Percentiles rank a stretch among this genome's conserved stretches.
phyloP scores from a whole-genome alignment of 495 filamentous ascomycete genomes.

The Gamarada debralockiae region DNA sequence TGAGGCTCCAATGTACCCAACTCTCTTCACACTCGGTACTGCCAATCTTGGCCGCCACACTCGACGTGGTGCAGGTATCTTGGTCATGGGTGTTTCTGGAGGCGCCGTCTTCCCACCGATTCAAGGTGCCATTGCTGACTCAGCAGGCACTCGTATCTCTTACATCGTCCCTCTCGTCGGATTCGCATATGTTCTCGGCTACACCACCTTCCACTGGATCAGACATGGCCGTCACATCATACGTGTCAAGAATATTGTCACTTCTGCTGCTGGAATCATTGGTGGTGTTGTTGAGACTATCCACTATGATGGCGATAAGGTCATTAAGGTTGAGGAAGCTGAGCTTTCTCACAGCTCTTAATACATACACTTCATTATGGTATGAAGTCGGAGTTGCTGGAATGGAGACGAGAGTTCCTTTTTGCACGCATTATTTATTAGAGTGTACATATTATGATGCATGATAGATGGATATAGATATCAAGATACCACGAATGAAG shows the following conservation, averaged over 20 bases:
- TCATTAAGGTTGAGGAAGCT: constrained; percentile 17
- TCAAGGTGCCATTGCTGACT: constrained; percentile 56
- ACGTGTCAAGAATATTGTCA: constrained; percentile 15
- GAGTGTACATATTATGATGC: too few relatives aligned
- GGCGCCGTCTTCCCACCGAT: constrained; percentile 64
- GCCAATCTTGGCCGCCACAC: constrained; percentile 67
- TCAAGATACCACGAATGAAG: too few relatives aligned
- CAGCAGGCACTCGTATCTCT: constrained; percentile 41
- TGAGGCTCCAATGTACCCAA: constrained; percentile 66
- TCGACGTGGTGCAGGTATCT: constrained; percentile 58
- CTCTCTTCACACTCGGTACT: constrained; percentile 63
- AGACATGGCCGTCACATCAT: constrained; percentile 18
- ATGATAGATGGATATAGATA: too few relatives aligned
- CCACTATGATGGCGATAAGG: too few relatives aligned
- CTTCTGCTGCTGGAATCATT: neutral
- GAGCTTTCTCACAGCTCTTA: constrained; percentile 12
- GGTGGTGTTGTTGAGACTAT: constrained; percentile 4
- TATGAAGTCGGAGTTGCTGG: too few relatives aligned
- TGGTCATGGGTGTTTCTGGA: constrained; percentile 61
- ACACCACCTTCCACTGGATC: constrained; percentile 28
- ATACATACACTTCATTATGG: too few relatives aligned
- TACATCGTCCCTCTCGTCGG: constrained; percentile 39
- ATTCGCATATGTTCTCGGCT: constrained; percentile 30
- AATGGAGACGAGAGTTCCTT: too few relatives aligned
- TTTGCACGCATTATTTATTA: too few relatives aligned